Percentiles rank a stretch among this genome's conserved stretches.
phyloP scores from a whole-genome alignment of 768 basidiomycete species.

The Cystobasidium tubakii region DNA sequence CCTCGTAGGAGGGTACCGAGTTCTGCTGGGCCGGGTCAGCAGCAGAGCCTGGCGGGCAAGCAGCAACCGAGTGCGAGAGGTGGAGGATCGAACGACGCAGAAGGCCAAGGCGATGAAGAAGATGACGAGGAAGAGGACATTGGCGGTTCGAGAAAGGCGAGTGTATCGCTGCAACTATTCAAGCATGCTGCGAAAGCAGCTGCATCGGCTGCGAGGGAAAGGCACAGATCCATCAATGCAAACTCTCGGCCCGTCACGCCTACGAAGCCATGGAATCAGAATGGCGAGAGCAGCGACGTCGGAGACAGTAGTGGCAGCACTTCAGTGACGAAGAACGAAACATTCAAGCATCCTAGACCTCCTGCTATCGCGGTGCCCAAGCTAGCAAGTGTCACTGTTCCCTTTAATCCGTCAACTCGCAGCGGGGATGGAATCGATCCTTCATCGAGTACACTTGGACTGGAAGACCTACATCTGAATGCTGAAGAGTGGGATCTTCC shows the following conservation, averaged over 20 bases:
- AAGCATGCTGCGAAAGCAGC: constrained; percentile 31
- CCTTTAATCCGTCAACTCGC: neutral
- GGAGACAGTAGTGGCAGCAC: neutral
- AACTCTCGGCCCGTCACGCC: neutral
- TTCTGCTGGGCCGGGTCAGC: neutral
- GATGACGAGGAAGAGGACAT: constrained; percentile 23
- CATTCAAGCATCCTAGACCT: neutral
- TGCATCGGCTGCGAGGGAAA: constrained; percentile 31
- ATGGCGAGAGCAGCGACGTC: neutral
- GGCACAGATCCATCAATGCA: neutral
- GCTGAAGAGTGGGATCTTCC: constrained; percentile 13
- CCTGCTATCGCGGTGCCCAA: neutral
- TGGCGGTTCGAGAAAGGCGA: constrained; percentile 13
- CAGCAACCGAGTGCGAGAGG: neutral
- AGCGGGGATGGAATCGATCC: neutral
- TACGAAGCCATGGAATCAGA: neutral
- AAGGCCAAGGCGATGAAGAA: no score
- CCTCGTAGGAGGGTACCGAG: neutral
- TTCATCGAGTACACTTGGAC: neutral
- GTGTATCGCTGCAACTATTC: constrained; percentile 29
- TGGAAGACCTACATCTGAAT: neutral
- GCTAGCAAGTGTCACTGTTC: neutral
- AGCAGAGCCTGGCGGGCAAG: neutral
- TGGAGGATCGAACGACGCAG: neutral
- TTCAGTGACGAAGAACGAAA: neutral